phyloP scores from a whole-genome alignment of 192 early-diverging fungal species.

The Fimicolochytrium jonesii region DNA sequence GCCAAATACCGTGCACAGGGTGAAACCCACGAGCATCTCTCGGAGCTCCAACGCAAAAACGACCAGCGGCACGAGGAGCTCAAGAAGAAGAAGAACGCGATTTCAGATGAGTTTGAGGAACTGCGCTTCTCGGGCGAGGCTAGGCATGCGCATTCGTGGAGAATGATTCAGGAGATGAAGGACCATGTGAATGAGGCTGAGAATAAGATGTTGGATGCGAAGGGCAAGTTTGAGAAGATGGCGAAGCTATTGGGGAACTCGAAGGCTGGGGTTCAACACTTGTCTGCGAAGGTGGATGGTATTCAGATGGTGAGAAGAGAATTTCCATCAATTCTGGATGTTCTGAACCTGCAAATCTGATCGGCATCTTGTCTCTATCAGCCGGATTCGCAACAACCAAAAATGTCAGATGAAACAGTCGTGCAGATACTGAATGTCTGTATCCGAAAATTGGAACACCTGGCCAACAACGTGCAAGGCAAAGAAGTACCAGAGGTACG shows the following conservation, averaged over 20 bases:
- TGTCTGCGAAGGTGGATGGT: slow-evolving; percentile 53
- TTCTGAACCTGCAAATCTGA: no score
- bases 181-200: slow-evolving; percentile 39
- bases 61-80: slow-evolving; percentile 47
- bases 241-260: slow-evolving; percentile 46
- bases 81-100: slow-evolving; percentile 39
- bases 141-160: slow-evolving; percentile 32
- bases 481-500: slow-evolving; percentile 56
- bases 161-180: slow-evolving; percentile 51
- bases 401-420: slow-evolving; percentile 37
- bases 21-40: slow-evolving; percentile 54
- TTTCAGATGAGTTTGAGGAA: slow-evolving; percentile 45
- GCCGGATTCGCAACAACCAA: slow-evolving; percentile 11
- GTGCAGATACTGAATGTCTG: slow-evolving; percentile 43
- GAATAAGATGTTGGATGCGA: slow-evolving; percentile 36
- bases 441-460: slow-evolving; percentile 42
- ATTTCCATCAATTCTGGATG: no score
- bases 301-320: slow-evolving; percentile 39
- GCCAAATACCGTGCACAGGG: slow-evolving; percentile 59
- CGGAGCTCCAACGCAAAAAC: slow-evolving; percentile 40
- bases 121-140: slow-evolving; percentile 44
- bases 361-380: background rate
- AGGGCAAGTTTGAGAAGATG: slow-evolving; percentile 45
- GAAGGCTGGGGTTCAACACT: slow-evolving; percentile 52
- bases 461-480: slow-evolving; percentile 38